Conservation (phyloP, 305 asterid species). For the Solanum hybrid region DNA sequence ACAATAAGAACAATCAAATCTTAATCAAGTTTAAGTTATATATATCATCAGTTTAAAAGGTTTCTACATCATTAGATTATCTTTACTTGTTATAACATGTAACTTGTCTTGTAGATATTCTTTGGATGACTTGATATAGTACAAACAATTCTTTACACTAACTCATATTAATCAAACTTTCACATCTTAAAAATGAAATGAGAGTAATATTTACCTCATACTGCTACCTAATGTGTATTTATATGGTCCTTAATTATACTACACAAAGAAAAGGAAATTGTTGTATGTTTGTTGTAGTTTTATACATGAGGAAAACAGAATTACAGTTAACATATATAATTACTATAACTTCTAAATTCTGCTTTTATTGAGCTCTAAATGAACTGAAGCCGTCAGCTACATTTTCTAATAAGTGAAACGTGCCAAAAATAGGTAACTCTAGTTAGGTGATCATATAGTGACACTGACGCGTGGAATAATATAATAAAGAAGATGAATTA, state of each 20-base stretch:
- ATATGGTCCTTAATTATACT: neutral
- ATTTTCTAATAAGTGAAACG: too few species aligned
- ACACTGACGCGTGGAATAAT: neutral
- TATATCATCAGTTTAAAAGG: neutral
- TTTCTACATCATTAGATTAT: neutral
- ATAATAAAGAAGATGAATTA: too few species aligned
- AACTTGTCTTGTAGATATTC: neutral
- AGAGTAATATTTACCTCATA: neutral
- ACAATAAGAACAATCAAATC: neutral
- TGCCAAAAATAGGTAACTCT: neutral
- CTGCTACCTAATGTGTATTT: neutral
- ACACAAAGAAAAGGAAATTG: neutral
- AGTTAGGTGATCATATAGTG: too few species aligned
- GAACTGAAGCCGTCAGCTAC: neutral
- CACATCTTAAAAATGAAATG: neutral
- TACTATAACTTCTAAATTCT: neutral
- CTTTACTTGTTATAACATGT: neutral
- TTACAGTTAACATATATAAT: neutral
- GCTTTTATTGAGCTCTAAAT: neutral
- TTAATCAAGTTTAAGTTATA: neutral
- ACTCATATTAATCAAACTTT: neutral
- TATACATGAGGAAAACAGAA: neutral
- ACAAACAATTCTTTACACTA: neutral
- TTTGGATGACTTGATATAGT: neutral
- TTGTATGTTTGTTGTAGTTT: neutral